Conservation (phyloP, 148 eudicot species). For the Euryodendron excelsum region DNA sequence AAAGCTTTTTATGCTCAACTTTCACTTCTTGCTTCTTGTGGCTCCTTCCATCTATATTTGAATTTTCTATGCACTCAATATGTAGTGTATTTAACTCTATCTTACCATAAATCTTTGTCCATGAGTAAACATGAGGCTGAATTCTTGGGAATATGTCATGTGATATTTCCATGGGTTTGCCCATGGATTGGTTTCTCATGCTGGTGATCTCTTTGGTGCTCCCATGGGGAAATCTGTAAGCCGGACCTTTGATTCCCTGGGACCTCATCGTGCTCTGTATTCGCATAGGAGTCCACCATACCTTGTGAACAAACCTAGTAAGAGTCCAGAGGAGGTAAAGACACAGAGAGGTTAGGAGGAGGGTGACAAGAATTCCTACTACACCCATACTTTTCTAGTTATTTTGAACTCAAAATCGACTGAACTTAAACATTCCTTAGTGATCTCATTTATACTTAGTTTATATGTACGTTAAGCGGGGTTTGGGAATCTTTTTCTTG, state of each 20-base stretch:
- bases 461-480: not conserved
- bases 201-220: constrained; percentile 33
- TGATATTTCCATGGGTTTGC: constrained; percentile 35
- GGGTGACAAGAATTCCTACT: not conserved
- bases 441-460: not conserved
- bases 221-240: constrained; percentile 43
- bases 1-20: too few relatives aligned
- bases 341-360: constrained; percentile 6
- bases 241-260: constrained; percentile 44
- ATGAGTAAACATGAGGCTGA: constrained; percentile 35
- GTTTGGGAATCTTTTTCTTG: not conserved
- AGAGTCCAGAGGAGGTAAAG: constrained; percentile 16
- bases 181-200: constrained; percentile 27
- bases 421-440: not conserved
- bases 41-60: not conserved
- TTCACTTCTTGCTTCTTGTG: too few relatives aligned
- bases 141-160: constrained; percentile 42
- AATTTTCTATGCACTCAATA: not conserved
- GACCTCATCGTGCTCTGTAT: constrained; percentile 26
- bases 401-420: not conserved
- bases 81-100: not conserved
- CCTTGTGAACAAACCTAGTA: constrained; percentile 24
- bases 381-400: constrained; percentile 10
- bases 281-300: constrained; percentile 32
- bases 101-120: constrained; percentile 29